These are phyloP conservation scores for Yamadazyma diddensiae DNA, from an alignment of 1,139 yeast genomes.

Conservation along the genomic window DNA sequence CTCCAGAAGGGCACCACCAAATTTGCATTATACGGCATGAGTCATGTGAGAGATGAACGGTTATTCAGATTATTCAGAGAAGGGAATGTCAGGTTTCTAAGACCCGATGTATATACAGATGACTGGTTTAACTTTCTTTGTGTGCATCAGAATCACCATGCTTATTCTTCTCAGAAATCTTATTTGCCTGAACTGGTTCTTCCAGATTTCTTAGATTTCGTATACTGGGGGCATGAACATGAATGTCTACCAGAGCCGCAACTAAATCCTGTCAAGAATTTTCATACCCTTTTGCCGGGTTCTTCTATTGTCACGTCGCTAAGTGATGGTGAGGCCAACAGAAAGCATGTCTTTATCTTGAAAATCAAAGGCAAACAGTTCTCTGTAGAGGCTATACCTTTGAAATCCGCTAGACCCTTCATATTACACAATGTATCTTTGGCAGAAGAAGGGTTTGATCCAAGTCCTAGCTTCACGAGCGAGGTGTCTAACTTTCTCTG, in stretches of 20 bases:
- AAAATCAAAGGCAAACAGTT: constrained; percentile 60
- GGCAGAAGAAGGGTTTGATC: constrained; percentile 50
- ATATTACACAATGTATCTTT: constrained; percentile 65
- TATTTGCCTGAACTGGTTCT: constrained; percentile 81
- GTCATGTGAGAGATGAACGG: constrained; percentile 87
- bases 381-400: constrained; percentile 59
- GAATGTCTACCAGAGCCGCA: constrained; percentile 80
- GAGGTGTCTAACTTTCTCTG: constrained; percentile 62
- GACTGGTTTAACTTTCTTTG: constrained; percentile 84
- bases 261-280: constrained; percentile 63
- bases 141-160: constrained; percentile 87
- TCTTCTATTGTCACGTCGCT: constrained; percentile 92
- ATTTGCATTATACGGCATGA: constrained; percentile 84
- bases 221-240: constrained; percentile 98
- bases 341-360: constrained; percentile 71
- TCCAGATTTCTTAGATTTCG: constrained; percentile 77
- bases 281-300: constrained; percentile 88
- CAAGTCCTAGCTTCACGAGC: constrained; percentile 62
- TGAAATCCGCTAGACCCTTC: constrained; percentile 82
- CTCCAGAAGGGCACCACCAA: constrained; percentile 80
- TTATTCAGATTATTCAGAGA: constrained; percentile 78
- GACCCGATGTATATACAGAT: constrained; percentile 58
- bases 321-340: constrained; percentile 78
- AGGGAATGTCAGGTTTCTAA: constrained; percentile 72
- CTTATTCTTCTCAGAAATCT: constrained; percentile 78